These are phyloP conservation scores for Balakata baccata DNA, from an alignment of 345 rosid species.

Conservation along the genomic window DNA sequence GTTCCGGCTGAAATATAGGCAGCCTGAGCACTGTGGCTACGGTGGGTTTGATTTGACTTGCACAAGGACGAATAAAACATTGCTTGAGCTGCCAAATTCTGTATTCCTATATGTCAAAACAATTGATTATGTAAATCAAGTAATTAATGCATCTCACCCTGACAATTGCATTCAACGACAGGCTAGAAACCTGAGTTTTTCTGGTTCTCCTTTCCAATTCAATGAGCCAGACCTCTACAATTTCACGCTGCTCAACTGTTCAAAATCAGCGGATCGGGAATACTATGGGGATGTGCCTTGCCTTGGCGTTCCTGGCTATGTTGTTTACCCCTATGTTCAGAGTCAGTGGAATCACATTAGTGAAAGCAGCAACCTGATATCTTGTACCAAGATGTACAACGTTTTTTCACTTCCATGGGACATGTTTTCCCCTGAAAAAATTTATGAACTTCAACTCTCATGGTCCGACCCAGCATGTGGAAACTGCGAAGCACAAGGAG, in stretches of 20 bases:
- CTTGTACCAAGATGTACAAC: constrained; percentile 18
- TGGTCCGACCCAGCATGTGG: constrained; percentile 2
- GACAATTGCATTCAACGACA: constrained; percentile 2
- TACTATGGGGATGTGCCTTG: neutral
- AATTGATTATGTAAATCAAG: constrained; percentile 17
- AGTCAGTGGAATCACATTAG: neutral
- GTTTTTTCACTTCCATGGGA: neutral
- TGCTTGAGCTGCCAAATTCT: constrained; percentile 20
- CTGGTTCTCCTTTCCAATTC: constrained; percentile 15
- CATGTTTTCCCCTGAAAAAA: neutral
- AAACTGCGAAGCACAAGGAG: neutral
- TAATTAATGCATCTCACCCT: neutral
- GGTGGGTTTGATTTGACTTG: constrained; percentile 24
- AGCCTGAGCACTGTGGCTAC: neutral
- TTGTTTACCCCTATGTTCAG: neutral
- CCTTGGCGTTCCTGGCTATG: neutral
- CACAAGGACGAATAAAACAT: constrained; percentile 1
- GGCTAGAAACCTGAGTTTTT: constrained; percentile 9
- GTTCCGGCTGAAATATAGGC: constrained; percentile 4
- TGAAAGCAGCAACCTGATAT: neutral
- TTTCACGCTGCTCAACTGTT: constrained; percentile 4
- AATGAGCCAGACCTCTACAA: fast-evolving
- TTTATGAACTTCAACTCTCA: neutral
- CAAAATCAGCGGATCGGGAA: neutral
- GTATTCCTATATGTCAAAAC: constrained; percentile 9